Base-by-base conservation (phyloP, 2,329 filamentous ascomycete genomes). In the Fusarium sp. region DNA sequence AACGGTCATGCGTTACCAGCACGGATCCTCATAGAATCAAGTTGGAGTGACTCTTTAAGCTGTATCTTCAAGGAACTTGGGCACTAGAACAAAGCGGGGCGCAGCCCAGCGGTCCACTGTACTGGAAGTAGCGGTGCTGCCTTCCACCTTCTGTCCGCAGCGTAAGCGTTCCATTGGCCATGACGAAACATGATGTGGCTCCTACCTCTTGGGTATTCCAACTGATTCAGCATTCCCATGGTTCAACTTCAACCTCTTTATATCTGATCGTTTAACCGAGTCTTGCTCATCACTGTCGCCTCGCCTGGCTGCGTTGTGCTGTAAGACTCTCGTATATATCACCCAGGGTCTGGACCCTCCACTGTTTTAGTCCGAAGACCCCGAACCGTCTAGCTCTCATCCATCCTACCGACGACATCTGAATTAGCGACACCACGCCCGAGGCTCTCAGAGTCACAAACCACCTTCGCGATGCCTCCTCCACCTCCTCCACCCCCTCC, bases 401-500 rank as follows among this genome's bases (percentile, higher is more conserved):
- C 52, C 50, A 62, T 56, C 51, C 49, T 59, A 61, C 59, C 50
- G 59, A 64, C 66, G 65, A 67, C 60, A 62, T 27, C 57, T 58
- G 44, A 59, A 54, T 65, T 66, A 40, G 53, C 62, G 59, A 60
- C 57, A 50, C 66, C 32, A 59, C 53, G 38, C 22, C 46, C 42
- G 29, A 68, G 24, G 32, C 38, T 52, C 34, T 25, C 50, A 34
- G 25, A 24, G 50, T 42, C 18, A 52, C 24, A 27, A 27, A 52
- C 18, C 24, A 42, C 32, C n/a, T 30, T 63, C 69, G 63, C 18
- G 45, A 82, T 81, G 81, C 81, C 79, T 70, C 77, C 91, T 66
- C 91, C 92, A 54, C 80, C 91, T 57, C 91, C 92, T 5, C 91
- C 92, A 14, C 92, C 91, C 3, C 92, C 92, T 34, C 92, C 90